Conservation (phyloP, 352 stramenopile species). For the Chrysophaeum taylorii region DNA sequence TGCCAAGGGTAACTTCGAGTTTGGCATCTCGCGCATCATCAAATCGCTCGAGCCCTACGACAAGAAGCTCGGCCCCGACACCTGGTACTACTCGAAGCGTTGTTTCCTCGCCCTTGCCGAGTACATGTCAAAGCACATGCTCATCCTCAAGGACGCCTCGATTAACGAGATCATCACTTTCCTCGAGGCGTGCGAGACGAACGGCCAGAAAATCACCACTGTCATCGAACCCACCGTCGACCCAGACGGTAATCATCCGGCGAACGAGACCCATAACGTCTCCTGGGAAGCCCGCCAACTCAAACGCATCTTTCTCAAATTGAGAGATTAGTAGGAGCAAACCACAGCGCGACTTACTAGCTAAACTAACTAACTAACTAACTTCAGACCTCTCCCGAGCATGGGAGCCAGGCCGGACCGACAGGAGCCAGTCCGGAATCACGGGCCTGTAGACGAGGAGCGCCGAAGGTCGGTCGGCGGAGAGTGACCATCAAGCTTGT, state of each 20-base stretch:
- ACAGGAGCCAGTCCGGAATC: too few species aligned
- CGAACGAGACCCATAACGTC: conserved; percentile 64
- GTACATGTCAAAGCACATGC: conserved; percentile 86
- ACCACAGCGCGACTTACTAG: too few species aligned
- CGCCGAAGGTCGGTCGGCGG: too few species aligned
- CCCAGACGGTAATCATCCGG: conserved; percentile 26
- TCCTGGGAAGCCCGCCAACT: conserved; percentile 80
- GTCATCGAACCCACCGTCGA: conserved; percentile 47
- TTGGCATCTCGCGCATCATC: conserved; percentile 82
- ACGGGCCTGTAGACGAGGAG: too few species aligned
- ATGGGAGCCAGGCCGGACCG: too few species aligned
- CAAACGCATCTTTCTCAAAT: conserved; percentile 83
- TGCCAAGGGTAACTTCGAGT: conserved; percentile 90
- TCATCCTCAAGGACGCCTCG: conserved; percentile 80
- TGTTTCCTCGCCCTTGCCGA: conserved; percentile 84
- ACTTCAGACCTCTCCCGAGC: too few species aligned
- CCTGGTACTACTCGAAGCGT: conserved; percentile 88
- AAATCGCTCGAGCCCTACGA: conserved; percentile 88
- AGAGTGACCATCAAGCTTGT: too few species aligned
- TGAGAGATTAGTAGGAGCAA: conserved; percentile 53
- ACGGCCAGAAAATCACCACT: conserved; percentile 77
- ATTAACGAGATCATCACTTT: conserved; percentile 85
- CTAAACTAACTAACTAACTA: too few species aligned
- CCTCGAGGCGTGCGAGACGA: conserved; percentile 71
- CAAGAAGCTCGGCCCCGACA: conserved; percentile 83